phyloP scores from a whole-genome alignment of 768 basidiomycete genomes.

The Phanerochaete sordida region DNA sequence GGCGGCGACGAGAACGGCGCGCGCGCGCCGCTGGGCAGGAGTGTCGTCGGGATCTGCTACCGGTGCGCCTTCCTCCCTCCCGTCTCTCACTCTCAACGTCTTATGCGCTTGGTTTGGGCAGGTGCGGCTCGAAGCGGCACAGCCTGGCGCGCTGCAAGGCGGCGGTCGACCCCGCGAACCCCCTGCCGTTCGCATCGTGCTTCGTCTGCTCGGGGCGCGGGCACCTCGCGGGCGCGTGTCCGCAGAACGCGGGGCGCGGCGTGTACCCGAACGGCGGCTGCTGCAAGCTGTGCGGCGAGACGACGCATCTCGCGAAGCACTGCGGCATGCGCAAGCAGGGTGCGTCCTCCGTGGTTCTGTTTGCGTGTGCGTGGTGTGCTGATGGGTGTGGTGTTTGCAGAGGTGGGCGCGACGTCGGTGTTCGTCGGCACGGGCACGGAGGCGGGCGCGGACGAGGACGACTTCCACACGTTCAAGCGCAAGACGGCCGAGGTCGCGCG shows the following conservation, averaged over 20 bases:
- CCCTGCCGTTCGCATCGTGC: conserved; percentile 86
- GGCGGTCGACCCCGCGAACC: conserved; percentile 54
- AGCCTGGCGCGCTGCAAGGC: conserved; percentile 76
- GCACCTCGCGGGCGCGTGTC: conserved; percentile 83
- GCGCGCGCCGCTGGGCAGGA: conserved; percentile 43
- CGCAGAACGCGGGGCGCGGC: conserved; percentile 73
- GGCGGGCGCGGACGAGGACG: conserved; percentile 90
- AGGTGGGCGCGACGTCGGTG: conserved; percentile 35
- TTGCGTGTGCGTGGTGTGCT: conserved; percentile 12
- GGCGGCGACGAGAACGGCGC: conserved; percentile 17
- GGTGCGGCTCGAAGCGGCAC: conserved; percentile 81
- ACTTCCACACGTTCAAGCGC: conserved; percentile 82
- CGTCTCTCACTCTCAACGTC: no score
- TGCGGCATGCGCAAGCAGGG: conserved; percentile 67
- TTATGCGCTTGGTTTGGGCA: conserved; percentile 30
- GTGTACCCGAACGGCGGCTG: conserved; percentile 89
- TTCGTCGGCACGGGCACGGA: conserved; percentile 46
- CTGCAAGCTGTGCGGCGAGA: conserved; percentile 87
- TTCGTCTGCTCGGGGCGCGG: conserved; percentile 85
- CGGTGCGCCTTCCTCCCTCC: conserved; percentile 14
- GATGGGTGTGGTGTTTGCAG: conserved; percentile 24
- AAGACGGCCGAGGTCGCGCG: conserved; percentile 55
- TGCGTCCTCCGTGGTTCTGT: conserved; percentile 22
- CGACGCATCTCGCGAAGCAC: conserved; percentile 80
- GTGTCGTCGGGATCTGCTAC: conserved; percentile 62